Evolutionary conservation across 352 stramenopile genomes (phyloP).

Genomic region (Aphanomyces astaci): DNA sequence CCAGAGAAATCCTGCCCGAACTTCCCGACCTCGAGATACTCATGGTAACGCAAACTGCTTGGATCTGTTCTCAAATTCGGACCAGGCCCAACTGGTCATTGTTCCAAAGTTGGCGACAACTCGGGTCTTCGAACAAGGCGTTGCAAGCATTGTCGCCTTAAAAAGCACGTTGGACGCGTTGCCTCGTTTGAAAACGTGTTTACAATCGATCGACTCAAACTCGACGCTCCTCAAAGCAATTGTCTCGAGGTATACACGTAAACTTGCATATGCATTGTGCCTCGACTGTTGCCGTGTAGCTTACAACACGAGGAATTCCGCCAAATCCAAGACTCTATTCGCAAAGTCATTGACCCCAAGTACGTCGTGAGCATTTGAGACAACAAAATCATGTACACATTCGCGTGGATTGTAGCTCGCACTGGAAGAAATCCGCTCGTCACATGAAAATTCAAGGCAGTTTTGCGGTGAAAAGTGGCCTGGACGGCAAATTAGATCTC

Average conservation of each 20-base stretch:
- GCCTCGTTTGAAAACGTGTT: constrained; percentile 43
- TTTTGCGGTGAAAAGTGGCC: constrained; percentile 68
- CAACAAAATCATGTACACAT: background rate
- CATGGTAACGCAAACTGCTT: constrained; percentile 33
- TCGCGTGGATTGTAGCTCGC: constrained; percentile 35
- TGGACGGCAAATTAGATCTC: constrained; percentile 82
- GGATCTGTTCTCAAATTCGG: background rate
- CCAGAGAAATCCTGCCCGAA: constrained; percentile 58
- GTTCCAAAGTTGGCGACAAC: constrained; percentile 71
- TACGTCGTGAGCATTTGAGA: too few species aligned
- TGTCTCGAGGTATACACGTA: constrained; percentile 38
- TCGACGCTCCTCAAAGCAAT: constrained; percentile 56
- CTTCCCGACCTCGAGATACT: constrained; percentile 70
- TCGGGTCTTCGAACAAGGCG: constrained; percentile 53
- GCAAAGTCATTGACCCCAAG: constrained; percentile 69
- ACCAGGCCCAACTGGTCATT: constrained; percentile 56
- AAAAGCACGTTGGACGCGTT: constrained; percentile 72
- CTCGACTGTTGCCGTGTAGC: constrained; percentile 24
- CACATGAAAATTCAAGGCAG: constrained; percentile 82
- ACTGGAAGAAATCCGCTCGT: constrained; percentile 51
- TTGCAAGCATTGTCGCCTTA: constrained; percentile 73
- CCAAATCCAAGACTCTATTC: constrained; percentile 50
- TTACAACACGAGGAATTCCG: constrained; percentile 47
- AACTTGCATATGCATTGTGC: background rate
- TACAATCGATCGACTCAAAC: constrained; percentile 37